Evolutionary conservation across 345 rosid species (phyloP).

Genomic region (Eucalyptus sp.): DNA sequence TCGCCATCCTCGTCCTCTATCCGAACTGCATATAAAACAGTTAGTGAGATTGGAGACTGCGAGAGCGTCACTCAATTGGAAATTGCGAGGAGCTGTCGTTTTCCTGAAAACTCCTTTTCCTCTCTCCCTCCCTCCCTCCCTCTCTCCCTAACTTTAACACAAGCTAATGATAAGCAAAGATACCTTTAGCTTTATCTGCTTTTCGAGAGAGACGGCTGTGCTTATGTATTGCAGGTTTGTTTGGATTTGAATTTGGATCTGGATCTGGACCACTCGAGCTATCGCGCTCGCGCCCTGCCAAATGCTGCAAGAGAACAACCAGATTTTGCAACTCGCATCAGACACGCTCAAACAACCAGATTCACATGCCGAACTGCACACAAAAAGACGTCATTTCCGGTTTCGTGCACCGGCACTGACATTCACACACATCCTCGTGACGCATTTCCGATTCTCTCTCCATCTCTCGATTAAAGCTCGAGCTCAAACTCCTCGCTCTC

Average conservation of each 20-base stretch:
- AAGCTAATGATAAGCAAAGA: not conserved
- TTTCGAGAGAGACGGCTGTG: constrained; percentile 41
- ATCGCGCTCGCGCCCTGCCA: constrained; percentile 54
- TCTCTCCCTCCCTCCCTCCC: not conserved
- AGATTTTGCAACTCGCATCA: not conserved
- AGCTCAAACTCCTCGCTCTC: not conserved
- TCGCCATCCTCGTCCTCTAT: constrained; percentile 29
- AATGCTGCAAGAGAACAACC: constrained; percentile 21
- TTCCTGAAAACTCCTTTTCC: not conserved
- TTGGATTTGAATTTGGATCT: constrained; percentile 48
- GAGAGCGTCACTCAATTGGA: not conserved
- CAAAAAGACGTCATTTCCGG: not conserved
- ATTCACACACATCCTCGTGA: not conserved
- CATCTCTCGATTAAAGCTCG: not conserved
- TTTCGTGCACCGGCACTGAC: not conserved
- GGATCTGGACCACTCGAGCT: constrained; percentile 53
- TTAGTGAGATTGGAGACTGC: not conserved
- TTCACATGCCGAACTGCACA: not conserved
- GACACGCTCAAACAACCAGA: not conserved
- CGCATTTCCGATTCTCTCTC: not conserved
- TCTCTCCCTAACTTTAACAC: not conserved
- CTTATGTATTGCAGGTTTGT: constrained; percentile 14
- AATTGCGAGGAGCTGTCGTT: not conserved
- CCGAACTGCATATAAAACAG: constrained; percentile 26
- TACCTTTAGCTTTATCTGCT: constrained; percentile 58